Percentiles rank a stretch among this genome's conserved stretches.
These are phyloP conservation scores for Globisporangium abappressorium DNA, from an alignment of 352 stramenopile species.

Conservation along the genomic window DNA sequence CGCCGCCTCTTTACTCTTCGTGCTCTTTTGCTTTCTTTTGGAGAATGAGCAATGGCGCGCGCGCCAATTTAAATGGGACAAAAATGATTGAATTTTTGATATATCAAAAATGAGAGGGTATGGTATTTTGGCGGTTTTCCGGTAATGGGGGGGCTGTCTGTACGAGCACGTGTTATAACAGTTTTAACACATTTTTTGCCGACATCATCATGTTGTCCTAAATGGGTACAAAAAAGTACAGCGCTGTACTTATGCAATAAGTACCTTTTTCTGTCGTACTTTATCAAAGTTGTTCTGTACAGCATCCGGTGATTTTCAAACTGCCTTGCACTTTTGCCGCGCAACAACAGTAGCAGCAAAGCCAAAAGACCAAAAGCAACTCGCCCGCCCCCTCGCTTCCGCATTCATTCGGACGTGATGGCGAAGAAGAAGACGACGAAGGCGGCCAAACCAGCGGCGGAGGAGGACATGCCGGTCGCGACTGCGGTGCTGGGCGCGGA, in stretches of 20 bases:
- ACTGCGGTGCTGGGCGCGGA: constrained; percentile 31
- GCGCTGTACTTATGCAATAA: no score
- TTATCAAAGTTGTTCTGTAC: no score
- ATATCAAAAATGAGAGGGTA: constrained; percentile 7
- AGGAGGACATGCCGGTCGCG: background rate
- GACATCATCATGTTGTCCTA: no score
- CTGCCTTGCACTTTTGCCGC: no score
- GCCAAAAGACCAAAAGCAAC: background rate
- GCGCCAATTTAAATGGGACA: background rate
- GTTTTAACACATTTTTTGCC: no score
- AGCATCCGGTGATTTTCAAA: no score
- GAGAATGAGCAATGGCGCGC: constrained; percentile 1
- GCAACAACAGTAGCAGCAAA: background rate
- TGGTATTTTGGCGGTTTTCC: constrained; percentile 4
- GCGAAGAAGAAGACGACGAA: constrained; percentile 3
- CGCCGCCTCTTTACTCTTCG: background rate
- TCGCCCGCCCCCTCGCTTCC: background rate
- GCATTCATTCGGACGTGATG: background rate
- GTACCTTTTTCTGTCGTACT: no score
- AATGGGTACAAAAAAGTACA: no score
- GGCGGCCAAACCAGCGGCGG: background rate
- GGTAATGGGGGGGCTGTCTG: constrained; percentile 4
- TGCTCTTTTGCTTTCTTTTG: background rate
- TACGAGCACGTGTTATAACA: no score
- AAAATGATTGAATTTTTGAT: constrained; percentile 6